Evolutionary conservation across 192 early-diverging fungal genomes (phyloP).

Genomic region (Diversispora eburnea): DNA sequence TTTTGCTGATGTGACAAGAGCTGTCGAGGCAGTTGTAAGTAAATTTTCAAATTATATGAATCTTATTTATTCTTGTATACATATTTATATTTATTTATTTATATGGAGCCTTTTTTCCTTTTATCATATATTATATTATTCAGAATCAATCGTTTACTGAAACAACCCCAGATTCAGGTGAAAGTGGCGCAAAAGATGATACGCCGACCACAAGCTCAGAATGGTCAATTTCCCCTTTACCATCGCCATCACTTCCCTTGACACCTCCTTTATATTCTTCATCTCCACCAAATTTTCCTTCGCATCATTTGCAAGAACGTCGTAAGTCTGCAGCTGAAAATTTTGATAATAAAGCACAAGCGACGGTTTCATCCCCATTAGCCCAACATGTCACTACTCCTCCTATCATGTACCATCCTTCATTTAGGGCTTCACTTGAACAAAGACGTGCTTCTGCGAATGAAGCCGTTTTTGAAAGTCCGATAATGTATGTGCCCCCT

Average conservation of each 20-base stretch:
- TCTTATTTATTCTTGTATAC: background rate
- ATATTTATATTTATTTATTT: slow-evolving; percentile 1
- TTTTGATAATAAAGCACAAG: background rate
- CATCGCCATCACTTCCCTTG: slow-evolving; percentile 25
- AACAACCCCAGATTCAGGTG: slow-evolving; percentile 14
- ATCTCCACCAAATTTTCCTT: background rate
- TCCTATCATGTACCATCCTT: background rate
- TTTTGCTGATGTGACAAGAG: slow-evolving; percentile 57
- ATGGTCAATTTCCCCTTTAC: slow-evolving; percentile 28
- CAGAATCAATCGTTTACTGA: slow-evolving; percentile 18
- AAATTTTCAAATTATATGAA: background rate
- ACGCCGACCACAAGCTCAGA: slow-evolving; percentile 15
- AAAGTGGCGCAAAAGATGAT: slow-evolving; percentile 7
- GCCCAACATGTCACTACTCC: slow-evolving; percentile 12
- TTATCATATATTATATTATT: no score
- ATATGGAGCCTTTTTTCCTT: no score
- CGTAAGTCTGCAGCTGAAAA: slow-evolving; percentile 15
- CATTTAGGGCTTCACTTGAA: slow-evolving; percentile 1
- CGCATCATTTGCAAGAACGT: background rate
- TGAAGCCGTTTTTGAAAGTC: slow-evolving; percentile 26
- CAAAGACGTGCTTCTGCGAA: slow-evolving; percentile 28
- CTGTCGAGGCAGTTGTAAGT: slow-evolving; percentile 59
- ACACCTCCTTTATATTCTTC: slow-evolving; percentile 21
- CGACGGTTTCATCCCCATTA: slow-evolving; percentile 13
- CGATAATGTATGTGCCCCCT: slow-evolving; percentile 10